A percentile compares a stretch with the other conserved stretches of the same genome.
phyloP scores from a whole-genome alignment of 2,329 filamentous ascomycete genomes.

The Whalleya microplaca region DNA sequence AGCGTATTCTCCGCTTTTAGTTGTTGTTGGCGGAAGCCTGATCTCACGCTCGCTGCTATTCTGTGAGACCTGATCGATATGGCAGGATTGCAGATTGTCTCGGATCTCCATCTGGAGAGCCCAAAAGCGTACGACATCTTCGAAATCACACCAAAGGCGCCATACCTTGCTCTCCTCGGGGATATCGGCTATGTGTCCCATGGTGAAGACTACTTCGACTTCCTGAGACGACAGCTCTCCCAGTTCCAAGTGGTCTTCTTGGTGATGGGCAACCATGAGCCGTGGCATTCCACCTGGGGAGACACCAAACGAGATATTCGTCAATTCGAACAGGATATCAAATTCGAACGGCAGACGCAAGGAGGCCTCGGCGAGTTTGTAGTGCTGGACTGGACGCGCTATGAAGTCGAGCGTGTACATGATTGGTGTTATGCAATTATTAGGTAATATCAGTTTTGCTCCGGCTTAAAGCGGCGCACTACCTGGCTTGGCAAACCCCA shows the following conservation, averaged over 20 bases:
- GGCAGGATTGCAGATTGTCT: conserved; percentile 52
- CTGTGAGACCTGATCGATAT: conserved; percentile 13
- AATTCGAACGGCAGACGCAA: conserved; percentile 17
- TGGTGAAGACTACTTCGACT: conserved; percentile 47
- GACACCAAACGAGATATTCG: conserved; percentile 34
- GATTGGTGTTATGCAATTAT: no score
- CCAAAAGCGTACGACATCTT: conserved; percentile 54
- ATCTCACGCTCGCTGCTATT: no score
- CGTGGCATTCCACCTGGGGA: conserved; percentile 48
- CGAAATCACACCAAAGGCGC: conserved; percentile 49
- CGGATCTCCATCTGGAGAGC: conserved; percentile 60
- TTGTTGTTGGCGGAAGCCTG: no score
- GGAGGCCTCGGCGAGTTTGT: conserved; percentile 42
- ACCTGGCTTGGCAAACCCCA: no score
- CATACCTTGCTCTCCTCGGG: conserved; percentile 58
- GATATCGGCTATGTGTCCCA: conserved; percentile 55
- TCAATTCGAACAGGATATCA: conserved; percentile 37
- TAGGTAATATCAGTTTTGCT: no score
- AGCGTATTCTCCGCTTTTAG: no score
- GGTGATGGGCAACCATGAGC: conserved; percentile 61
- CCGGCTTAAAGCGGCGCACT: no score
- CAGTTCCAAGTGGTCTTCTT: conserved; percentile 55
- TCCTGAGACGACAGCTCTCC: conserved; percentile 51
- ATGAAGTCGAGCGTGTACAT: no score
- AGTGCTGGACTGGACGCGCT: conserved; percentile 41